Base-by-base conservation (phyloP, 345 rosid genomes). In the Litchi chinensis region DNA sequence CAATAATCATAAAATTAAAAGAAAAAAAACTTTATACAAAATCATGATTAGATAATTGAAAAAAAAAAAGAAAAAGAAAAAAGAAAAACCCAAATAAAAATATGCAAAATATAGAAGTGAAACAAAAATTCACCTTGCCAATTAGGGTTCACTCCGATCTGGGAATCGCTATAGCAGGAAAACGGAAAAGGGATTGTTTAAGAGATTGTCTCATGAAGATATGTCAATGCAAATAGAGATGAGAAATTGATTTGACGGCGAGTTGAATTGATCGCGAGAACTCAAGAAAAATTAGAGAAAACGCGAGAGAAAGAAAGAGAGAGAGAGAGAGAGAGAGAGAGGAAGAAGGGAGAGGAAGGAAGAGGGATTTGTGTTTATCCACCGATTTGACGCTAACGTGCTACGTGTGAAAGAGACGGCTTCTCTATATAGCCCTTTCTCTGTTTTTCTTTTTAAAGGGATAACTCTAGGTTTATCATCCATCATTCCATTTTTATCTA, bases 101-200 rank as follows among this genome's bases (percentile, higher is more conserved):
- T 22, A 59, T 15, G 67, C 0, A 59, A 13, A 8, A 43, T 5
- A 32, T 10, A 16, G 74, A 72, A 43, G 50, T 1, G 22, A 54
- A 28, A 46, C 8, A 11, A 46, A 5, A 46, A 26, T 57, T 73
- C 26, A 79, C 82, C 85, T 67, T 5, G 39, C 21, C 24, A 39
- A 5, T 65, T 73, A 76, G 77, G 68, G 71, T 71, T 79, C 24
- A 60, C 50, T 68, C 65, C 77, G 85, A 82, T 79, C 82, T 65
- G 75, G 60, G 73, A n/a, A 79, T 71, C 67, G 52, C 68, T 76
- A 73, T 40, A 60, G 64, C 41, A 24, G 76, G 41, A 70, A 32
- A 32, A 76, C 74, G 4, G 28, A 43, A 48, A 10, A 39, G 52
- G 72, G 41, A 70, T 10, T 26, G 26, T 28, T 41, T 15, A 40